A percentile compares a stretch with the other conserved stretches of the same genome.
phyloP scores from a whole-genome alignment of 805 yeast genomes.

The Monosporozyma solicola region DNA sequence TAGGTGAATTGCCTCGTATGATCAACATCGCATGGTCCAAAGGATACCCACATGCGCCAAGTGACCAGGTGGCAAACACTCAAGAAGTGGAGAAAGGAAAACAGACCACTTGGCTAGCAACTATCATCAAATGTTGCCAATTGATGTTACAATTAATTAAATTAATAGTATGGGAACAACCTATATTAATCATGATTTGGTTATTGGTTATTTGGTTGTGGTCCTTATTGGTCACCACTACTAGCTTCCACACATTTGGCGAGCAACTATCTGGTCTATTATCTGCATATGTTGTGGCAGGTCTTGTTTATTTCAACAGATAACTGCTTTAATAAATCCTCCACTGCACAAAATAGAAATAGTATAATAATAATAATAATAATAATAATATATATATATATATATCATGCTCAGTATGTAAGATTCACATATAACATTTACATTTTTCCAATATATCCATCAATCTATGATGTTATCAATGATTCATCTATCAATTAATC shows the following conservation, averaged over 20 bases:
- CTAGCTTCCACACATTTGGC: conserved; percentile 70
- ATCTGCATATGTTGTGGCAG: conserved; percentile 35
- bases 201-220: conserved; percentile 61
- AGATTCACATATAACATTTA: no score
- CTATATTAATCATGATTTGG: conserved; percentile 24
- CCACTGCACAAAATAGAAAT: background rate
- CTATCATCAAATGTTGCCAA: no score
- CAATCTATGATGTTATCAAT: no score
- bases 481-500: no score
- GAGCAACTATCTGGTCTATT: conserved; percentile 69
- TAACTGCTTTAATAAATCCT: background rate
- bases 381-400: no score
- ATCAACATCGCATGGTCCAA: background rate
- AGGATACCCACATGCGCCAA: background rate
- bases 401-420: no score
- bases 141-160: background rate
- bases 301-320: background rate
- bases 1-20: conserved; percentile 41
- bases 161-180: conserved; percentile 18
- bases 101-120: background rate
- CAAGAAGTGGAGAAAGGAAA: background rate
- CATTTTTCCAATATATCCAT: no score
- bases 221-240: conserved; percentile 77
- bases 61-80: background rate
- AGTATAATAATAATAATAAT: background rate